phyloP scores from a whole-genome alignment of 1,284 basidiomycete genomes.

The Pseudozyma pruni region DNA sequence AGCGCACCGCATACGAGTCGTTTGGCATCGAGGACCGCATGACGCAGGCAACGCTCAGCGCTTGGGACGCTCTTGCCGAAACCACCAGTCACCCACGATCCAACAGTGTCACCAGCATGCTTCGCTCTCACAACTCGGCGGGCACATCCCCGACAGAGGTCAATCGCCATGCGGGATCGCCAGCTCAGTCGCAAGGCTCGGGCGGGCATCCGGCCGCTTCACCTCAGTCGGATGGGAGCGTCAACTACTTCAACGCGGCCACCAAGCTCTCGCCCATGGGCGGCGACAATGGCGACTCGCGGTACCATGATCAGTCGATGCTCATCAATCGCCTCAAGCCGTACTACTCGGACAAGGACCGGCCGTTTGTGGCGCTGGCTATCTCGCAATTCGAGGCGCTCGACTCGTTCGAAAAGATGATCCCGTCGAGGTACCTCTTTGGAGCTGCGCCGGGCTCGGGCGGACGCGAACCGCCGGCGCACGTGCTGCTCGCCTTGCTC shows the following conservation, averaged over 20 bases:
- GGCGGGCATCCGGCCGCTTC: constrained; percentile 26
- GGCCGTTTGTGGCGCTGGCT: constrained; percentile 53
- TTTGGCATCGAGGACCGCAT: constrained; percentile 17
- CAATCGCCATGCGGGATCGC: constrained; percentile 32
- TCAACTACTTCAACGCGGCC: constrained; percentile 29
- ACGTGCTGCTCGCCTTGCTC: constrained; percentile 53
- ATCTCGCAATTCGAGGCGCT: constrained; percentile 56
- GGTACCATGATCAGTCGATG: constrained; percentile 50
- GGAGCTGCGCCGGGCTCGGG: constrained; percentile 31
- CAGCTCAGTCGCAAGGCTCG: constrained; percentile 41
- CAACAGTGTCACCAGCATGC: constrained; percentile 35
- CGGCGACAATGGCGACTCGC: constrained; percentile 37
- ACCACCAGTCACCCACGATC: constrained; percentile 37
- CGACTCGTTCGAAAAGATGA: constrained; percentile 54
- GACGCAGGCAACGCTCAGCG: constrained; percentile 33
- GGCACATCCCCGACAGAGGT: constrained; percentile 40
- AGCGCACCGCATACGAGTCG: constrained; percentile 20
- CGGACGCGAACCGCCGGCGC: constrained; percentile 42
- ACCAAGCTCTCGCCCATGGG: constrained; percentile 26
- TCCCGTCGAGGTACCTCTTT: constrained; percentile 54
- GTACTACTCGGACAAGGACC: constrained; percentile 49
- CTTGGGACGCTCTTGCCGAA: constrained; percentile 44
- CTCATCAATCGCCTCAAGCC: constrained; percentile 50
- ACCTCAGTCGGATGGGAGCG: constrained; percentile 34
- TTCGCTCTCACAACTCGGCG: constrained; percentile 38